Base-by-base conservation (phyloP, 1,284 basidiomycete genomes). In the Caloboletus inedulis region DNA sequence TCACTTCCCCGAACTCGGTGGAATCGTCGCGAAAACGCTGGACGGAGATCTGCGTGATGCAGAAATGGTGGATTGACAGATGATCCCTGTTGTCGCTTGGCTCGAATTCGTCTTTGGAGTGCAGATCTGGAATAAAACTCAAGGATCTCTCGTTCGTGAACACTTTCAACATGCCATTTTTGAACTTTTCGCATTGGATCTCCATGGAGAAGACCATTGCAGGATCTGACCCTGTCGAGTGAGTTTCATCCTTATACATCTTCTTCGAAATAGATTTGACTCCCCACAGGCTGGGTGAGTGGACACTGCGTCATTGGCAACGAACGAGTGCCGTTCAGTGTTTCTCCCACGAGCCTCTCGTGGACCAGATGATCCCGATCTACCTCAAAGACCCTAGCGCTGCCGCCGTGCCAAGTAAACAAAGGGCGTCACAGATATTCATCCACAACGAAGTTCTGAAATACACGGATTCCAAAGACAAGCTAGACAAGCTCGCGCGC, bases 141-240 rank as follows among this genome's bases (percentile, higher is more conserved):
- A 7, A 5, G 35, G 25, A 21, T 36, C 39, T 7, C 25, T 39
- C 6, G 36, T 18, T 7, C 25, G 19, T 4, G 18, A 23, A 36
- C 21, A 14, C 14, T 47, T 52, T 30, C 16, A 54, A n/a, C 1
- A 52, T 33, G 46, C 55, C 0, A n/a, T 51, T 36, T 33, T 9
- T 60, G 7, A 59, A 54, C 23, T 60, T 62, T 14, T 51, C 51
- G 3, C 58, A 58, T 10, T 53, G 61, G 59, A 29, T 51, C 14
- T 23, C 36, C 12, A 59, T 57, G 60, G 14, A 41, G 18, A 4
- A 9, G n/a, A 19, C 25, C 7, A 29, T 30, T 21, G 7, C 10
- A 19, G 42, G 25, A 47, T 49, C 37, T 0, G 27, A 37, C 14
- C 12, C 29, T 23, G 4, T 35, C 19, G 10, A 21, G 47, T 45